These are phyloP conservation scores for Russula sp. DNA, from an alignment of 768 basidiomycete species.

Conservation along the genomic window DNA sequence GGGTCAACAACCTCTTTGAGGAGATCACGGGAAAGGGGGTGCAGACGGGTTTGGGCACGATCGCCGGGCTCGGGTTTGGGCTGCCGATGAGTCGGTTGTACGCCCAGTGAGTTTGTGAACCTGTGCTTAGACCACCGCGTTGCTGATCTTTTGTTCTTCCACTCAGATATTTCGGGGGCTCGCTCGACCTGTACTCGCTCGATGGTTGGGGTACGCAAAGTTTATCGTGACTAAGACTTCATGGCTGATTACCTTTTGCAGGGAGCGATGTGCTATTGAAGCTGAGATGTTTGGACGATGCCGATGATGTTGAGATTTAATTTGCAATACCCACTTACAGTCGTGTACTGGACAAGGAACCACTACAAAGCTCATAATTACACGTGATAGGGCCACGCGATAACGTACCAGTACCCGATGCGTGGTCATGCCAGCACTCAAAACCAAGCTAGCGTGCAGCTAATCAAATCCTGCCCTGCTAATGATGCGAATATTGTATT, in stretches of 20 bases:
- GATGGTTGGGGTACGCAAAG: slow-evolving; percentile 69
- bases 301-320: slow-evolving; percentile 44
- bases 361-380: neutral
- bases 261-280: slow-evolving; percentile 51
- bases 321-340: neutral
- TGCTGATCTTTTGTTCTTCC: slow-evolving; percentile 14
- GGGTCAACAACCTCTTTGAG: slow-evolving; percentile 53
- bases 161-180: slow-evolving; percentile 76
- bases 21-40: slow-evolving; percentile 74
- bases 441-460: neutral
- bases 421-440: neutral
- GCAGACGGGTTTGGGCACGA: slow-evolving; percentile 78
- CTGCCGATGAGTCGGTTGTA: slow-evolving; percentile 74
- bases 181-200: slow-evolving; percentile 70
- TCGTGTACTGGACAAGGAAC: neutral
- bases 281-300: slow-evolving; percentile 44
- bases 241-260: slow-evolving; percentile 20
- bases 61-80: slow-evolving; percentile 85
- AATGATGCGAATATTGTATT: slow-evolving; percentile 23
- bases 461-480: slow-evolving; percentile 3
- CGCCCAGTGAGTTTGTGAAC: slow-evolving; percentile 39
- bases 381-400: neutral
- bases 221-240: neutral
- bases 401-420: too few species aligned
- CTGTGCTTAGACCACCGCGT: neutral